Base-by-base conservation (phyloP, 2,329 filamentous ascomycete species). In the Colletotrichum tropicale region DNA sequence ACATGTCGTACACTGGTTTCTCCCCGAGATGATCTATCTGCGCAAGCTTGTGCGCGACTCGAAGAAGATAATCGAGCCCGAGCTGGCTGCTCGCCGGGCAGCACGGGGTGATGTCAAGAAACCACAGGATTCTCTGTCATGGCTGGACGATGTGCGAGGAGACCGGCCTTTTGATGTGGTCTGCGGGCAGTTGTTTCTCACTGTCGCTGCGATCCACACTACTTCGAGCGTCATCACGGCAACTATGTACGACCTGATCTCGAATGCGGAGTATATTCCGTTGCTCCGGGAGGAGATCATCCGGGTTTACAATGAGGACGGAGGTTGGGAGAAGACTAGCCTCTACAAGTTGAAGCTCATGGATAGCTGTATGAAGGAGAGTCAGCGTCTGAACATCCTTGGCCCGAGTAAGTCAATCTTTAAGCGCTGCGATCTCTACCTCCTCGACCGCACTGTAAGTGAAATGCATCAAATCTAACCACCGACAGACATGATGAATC, bases 391-490 rank as follows among this genome's bases (percentile, higher is more conserved):
- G 16, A 32, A 34, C 3, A 21, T 61, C 13, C 58, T 61, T 12
- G 58, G 28, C 0, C 58, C 58, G 1, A 61, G 58, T 61, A 18
- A 21, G 56, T 61, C 2, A 61, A 16, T 6, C 18, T 61, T 61
- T 2, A 34, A 34, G 13, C 32, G 32, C 32, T 15, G 32, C 6
- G 32, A 34, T 34, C 12, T 34, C 32, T 34, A 34, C 12, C 32
- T 34, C 30, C 5, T 32, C 30, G 5, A 32, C 4, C 30, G 30
- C 5, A 12, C 30, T 12, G 10, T 32, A 5, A 32, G 18, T 48
- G 2, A 12, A 6, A 0, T 4, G n/a, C 43, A 12, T 6, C 1
- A 3, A 21, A 3, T 21, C 6, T 30, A 8, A 60, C 8, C 0
- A 16, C 12, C 5, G n/a, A 4, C n/a, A 32, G 58, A 61, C 58